Conservation (phyloP, 768 basidiomycete species). For the Suillus hirtellus region DNA sequence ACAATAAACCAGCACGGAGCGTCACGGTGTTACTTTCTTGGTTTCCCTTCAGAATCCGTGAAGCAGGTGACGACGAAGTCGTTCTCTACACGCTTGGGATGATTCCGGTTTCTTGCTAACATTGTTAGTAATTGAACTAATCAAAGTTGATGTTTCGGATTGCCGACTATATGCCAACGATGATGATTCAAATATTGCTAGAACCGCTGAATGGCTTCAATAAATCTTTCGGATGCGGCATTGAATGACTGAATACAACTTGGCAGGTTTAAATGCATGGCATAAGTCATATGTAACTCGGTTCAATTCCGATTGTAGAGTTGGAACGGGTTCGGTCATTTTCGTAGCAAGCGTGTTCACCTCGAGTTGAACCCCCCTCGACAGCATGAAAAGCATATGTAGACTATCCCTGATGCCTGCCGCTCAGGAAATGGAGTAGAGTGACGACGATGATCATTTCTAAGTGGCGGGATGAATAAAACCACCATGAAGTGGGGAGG, state of each 20-base stretch:
- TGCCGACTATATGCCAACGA: neutral
- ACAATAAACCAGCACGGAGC: neutral
- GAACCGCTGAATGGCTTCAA: neutral
- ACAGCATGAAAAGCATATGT: slow-evolving; percentile 5
- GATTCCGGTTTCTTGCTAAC: neutral
- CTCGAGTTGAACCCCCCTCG: slow-evolving; percentile 1
- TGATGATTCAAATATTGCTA: neutral
- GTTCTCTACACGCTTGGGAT: slow-evolving; percentile 59
- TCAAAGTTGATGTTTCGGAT: neutral
- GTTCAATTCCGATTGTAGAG: neutral
- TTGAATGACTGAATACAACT: neutral
- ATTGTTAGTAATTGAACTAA: neutral
- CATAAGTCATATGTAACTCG: neutral
- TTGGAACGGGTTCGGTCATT: neutral
- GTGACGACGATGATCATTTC: neutral
- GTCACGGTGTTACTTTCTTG: slow-evolving; percentile 40
- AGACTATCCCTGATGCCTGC: slow-evolving; percentile 9
- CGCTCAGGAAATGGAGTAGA: slow-evolving; percentile 1
- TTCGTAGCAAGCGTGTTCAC: neutral
- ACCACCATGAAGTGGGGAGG: neutral
- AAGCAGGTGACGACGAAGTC: slow-evolving; percentile 92
- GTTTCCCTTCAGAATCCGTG: slow-evolving; percentile 96
- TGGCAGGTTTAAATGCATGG: neutral
- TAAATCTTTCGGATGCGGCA: neutral
- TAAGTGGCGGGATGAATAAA: neutral